Base-by-base conservation (phyloP, 371 early-diverging fungal genomes). In the Batrachochytrium dendrobatidis region DNA sequence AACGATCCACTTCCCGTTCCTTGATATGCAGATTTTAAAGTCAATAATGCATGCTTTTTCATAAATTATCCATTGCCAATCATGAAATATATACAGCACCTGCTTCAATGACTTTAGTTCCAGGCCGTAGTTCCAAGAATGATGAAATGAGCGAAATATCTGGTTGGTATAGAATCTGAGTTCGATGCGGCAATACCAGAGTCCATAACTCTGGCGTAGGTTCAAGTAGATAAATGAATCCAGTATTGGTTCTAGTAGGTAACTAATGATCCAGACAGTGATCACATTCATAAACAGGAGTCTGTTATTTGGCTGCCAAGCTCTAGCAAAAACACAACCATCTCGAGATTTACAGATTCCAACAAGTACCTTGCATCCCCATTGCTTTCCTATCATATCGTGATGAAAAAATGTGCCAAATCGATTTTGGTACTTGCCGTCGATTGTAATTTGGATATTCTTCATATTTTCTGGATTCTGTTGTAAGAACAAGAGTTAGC, bases 151-250 rank as follows among this genome's bases (percentile, higher is more conserved):
- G 84, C 17, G 95, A 86, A 62, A 95, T 94, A 67, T 97, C 98
- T 24, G 95, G 85, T 56, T 84, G 67, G 63, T 96, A 97, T 30
- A 97, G 71, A 53, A 97, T 97, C 72, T 95, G 96, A 7, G 98
- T 97, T 54, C 98, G 84, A 69, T 97, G 96, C 17, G 95, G 92
- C 30, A 97, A 72, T 18, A 82, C 80, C 55, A 83, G 71, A 1
- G 96, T 95, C 98, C 98, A 97, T 31, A 95, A 81, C 61, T 94
- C 96, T 2, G 95, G 95, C 7, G 95, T 94, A 18, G 95, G 95
- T 59, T 89, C 85, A 32, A 97, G 80, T 26, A 94, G 71, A 64
- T 89, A 89, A n/a, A 94, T 76, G 65, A 84, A 91, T 20, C 95
- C 95, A 56, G 73, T 80, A 25, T 84, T 82, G 22, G 81, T 86